Evolutionary conservation across 106 monocot genomes (phyloP).

Genomic region (Xerophyta viscosa): DNA sequence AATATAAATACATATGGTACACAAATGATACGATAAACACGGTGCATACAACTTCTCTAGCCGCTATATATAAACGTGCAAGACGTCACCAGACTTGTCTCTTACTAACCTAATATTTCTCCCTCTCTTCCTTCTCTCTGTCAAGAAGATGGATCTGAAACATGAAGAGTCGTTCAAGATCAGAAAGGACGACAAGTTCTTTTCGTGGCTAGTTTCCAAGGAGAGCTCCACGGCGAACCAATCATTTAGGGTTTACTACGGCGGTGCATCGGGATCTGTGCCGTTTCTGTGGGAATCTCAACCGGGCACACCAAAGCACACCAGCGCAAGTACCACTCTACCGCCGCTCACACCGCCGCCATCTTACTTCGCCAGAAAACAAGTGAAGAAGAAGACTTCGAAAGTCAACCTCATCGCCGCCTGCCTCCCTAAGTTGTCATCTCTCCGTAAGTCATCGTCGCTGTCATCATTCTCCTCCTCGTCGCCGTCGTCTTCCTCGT

Average conservation of each 20-base stretch:
- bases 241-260: slow-evolving; percentile 49
- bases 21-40: too few species aligned
- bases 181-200: slow-evolving; percentile 31
- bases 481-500: too few species aligned
- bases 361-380: slow-evolving; percentile 21
- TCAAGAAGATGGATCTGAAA: slow-evolving; percentile 15
- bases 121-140: background rate
- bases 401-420: slow-evolving; percentile 14
- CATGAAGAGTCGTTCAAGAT: slow-evolving; percentile 22
- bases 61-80: too few species aligned
- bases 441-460: slow-evolving; percentile 4
- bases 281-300: slow-evolving; percentile 54
- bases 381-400: background rate
- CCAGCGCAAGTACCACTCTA: slow-evolving; percentile 8
- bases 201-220: slow-evolving; percentile 26
- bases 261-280: slow-evolving; percentile 25
- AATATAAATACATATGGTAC: too few species aligned
- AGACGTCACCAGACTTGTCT: too few species aligned
- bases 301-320: slow-evolving; percentile 38
- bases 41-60: too few species aligned
- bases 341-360: slow-evolving; percentile 59
- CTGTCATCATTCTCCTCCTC: background rate
- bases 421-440: slow-evolving; percentile 17
- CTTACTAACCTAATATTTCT: too few species aligned
- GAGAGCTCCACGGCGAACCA: slow-evolving; percentile 40